phyloP scores from a whole-genome alignment of 225 moss, liverwort and hornwort species.

The Asterella californica region DNA sequence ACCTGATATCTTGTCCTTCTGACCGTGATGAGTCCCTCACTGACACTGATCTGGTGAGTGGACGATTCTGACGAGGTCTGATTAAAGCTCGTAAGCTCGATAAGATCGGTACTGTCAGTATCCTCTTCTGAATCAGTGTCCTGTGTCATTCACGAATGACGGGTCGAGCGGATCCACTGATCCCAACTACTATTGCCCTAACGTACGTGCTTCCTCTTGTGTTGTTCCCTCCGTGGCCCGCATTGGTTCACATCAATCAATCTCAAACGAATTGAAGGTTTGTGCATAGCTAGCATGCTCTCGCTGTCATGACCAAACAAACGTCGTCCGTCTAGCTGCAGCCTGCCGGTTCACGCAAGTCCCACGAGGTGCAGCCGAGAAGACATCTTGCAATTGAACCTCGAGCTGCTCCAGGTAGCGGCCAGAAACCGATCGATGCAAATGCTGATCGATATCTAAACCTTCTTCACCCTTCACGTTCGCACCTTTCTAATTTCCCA shows the following conservation, averaged over 20 bases:
- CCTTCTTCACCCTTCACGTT: not conserved
- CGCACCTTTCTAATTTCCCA: too few relatives aligned
- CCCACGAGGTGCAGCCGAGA: not conserved
- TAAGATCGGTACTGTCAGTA: not conserved
- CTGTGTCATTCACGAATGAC: not conserved
- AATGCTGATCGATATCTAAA: not conserved
- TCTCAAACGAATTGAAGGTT: not conserved
- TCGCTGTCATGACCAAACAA: not conserved
- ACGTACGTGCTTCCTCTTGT: not conserved
- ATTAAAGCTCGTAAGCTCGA: not conserved
- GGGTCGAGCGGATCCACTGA: not conserved
- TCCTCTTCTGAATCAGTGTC: slow-evolving; percentile 5
- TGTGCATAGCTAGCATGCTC: not conserved
- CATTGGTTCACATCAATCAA: not conserved
- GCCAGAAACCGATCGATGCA: not conserved
- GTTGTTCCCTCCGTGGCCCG: not conserved
- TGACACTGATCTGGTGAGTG: not conserved
- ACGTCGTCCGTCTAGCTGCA: not conserved
- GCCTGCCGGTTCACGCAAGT: not conserved
- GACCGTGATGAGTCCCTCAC: slow-evolving; percentile 11
- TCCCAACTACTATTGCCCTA: not conserved
- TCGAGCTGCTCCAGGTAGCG: not conserved
- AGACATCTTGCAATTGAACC: not conserved
- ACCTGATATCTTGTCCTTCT: slow-evolving; percentile 8
- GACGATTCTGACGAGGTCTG: not conserved